These are phyloP conservation scores for Stropharia rugosoannulata DNA, from an alignment of 768 basidiomycete species.

Conservation along the genomic window DNA sequence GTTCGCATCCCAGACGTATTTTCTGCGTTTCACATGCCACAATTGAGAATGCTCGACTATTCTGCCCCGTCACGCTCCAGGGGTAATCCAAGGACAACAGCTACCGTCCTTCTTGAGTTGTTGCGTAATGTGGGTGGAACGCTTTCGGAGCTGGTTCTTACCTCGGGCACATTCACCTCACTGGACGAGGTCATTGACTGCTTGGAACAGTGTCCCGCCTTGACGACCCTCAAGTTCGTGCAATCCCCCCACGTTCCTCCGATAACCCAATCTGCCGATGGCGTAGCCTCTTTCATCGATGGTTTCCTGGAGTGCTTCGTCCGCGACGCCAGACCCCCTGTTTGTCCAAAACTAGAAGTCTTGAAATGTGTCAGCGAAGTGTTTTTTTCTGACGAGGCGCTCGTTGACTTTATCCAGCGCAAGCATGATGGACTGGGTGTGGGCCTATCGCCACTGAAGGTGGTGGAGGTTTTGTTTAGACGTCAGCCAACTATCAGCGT, in stretches of 20 bases:
- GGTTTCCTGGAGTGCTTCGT: neutral
- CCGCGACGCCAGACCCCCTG: too few species aligned
- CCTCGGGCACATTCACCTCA: neutral
- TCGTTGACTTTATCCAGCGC: neutral
- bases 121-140: neutral
- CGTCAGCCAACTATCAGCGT: neutral
- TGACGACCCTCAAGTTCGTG: neutral
- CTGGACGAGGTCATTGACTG: neutral
- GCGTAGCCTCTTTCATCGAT: neutral
- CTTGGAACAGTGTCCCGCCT: neutral
- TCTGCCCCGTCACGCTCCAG: neutral
- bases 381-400: slow-evolving; percentile 1
- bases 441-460: neutral
- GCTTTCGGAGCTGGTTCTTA: neutral
- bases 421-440: neutral
- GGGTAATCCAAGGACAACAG: neutral
- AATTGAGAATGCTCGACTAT: neutral
- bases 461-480: neutral
- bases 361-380: neutral
- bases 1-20: neutral
- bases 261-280: neutral
- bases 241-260: neutral
- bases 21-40: neutral
- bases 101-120: neutral
- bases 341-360: neutral